These are phyloP conservation scores for Fusarium xylarioides DNA, from an alignment of 2,329 filamentous ascomycete genomes.

Conservation along the genomic window DNA sequence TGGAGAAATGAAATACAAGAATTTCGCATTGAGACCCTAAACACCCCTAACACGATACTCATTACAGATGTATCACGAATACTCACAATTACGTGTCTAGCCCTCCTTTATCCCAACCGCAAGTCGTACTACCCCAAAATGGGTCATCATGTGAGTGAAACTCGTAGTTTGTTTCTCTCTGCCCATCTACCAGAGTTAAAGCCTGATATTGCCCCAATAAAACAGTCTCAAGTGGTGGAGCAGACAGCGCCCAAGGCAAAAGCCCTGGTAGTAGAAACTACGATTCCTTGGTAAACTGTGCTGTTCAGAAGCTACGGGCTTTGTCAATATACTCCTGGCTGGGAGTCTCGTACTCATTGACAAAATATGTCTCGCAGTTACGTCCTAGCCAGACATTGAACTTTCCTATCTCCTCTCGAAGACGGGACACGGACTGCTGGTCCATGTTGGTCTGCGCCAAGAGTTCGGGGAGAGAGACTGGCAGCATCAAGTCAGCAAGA, in stretches of 20 bases:
- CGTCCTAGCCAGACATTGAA: conserved; percentile 87
- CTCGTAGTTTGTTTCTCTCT: neutral
- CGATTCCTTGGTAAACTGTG: neutral
- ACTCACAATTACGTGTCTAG: conserved; percentile 25
- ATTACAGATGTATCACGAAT: conserved; percentile 20
- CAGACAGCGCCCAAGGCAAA: neutral
- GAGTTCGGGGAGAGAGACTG: conserved; percentile 90
- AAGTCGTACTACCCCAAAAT: conserved; percentile 10
- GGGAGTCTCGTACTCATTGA: conserved; percentile 77
- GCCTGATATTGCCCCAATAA: neutral
- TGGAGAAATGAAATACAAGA: neutral
- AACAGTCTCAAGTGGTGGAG: neutral
- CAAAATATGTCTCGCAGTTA: conserved; percentile 80
- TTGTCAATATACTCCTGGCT: conserved; percentile 77
- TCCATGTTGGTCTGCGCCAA: conserved; percentile 99
- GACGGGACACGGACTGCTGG: conserved; percentile 83
- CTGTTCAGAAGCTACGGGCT: conserved; percentile 59
- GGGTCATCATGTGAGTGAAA: neutral
- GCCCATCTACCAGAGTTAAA: neutral
- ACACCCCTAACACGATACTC: conserved; percentile 8
- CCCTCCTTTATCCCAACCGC: conserved; percentile 11
- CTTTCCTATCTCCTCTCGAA: conserved; percentile 88
- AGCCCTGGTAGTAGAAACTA: neutral
- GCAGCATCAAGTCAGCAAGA: conserved; percentile 11
- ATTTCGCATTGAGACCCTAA: neutral